Conservation (phyloP, 768 basidiomycete species). For the Panellus pusillus region DNA sequence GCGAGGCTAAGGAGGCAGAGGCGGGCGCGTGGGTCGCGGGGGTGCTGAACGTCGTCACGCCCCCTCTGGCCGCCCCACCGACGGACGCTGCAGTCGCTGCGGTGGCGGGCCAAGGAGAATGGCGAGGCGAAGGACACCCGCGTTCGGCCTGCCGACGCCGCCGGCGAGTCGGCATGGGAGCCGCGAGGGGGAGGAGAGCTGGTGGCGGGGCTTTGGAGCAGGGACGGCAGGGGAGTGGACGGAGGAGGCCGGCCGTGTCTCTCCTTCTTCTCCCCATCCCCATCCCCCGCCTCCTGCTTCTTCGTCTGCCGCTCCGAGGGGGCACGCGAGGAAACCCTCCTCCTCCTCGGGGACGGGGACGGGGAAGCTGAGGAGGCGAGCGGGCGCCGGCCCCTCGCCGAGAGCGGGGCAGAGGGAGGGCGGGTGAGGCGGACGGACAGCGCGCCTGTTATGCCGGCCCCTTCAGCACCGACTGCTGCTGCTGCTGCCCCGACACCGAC, state of each 20-base stretch:
- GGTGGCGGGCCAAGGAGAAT: not conserved
- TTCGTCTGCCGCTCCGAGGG: not conserved
- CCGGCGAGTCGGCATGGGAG: slow-evolving; percentile 20
- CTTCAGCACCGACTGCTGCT: too few species aligned
- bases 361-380: not conserved
- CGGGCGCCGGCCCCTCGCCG: not conserved
- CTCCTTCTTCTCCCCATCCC: not conserved
- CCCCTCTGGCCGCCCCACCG: too few species aligned
- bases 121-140: not conserved
- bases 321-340: not conserved
- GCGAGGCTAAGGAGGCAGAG: not conserved
- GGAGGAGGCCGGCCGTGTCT: not conserved
- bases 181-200: slow-evolving; percentile 6
- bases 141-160: slow-evolving; percentile 18
- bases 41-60: not conserved
- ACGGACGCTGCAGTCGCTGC: not conserved
- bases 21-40: slow-evolving; percentile 16
- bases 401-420: not conserved
- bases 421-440: slow-evolving; percentile 8
- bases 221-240: not conserved
- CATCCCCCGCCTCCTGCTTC: too few species aligned
- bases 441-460: not conserved
- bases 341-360: not conserved
- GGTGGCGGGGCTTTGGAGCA: not conserved
- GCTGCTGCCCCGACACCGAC: too few species aligned